Evolutionary conservation across 163 green algal genomes (phyloP).

Genomic region (Scenedesmus sp.): DNA sequence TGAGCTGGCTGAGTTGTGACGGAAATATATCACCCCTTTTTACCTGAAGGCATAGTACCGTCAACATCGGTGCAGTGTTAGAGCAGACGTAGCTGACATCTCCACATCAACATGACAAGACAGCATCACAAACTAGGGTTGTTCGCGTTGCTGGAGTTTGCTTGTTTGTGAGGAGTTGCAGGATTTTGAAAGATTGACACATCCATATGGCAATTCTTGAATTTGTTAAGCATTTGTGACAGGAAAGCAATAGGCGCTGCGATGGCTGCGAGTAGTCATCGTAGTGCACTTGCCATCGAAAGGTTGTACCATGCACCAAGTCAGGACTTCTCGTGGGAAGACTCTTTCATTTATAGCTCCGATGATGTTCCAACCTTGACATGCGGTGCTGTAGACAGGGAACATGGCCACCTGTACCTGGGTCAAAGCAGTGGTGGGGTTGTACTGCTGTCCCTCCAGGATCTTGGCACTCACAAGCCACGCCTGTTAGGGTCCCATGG

Average conservation of each 20-base stretch:
- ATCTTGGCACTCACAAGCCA: constrained; percentile 25
- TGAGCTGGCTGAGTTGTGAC: no score
- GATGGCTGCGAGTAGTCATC: neutral
- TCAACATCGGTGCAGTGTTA: no score
- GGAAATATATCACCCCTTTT: no score
- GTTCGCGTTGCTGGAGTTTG: no score
- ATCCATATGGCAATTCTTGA: no score
- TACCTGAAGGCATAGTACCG: no score
- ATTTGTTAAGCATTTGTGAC: neutral
- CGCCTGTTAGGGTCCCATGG: constrained; percentile 17
- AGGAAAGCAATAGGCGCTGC: neutral
- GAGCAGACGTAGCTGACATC: no score
- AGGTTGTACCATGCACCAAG: neutral
- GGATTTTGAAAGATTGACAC: no score
- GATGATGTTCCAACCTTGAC: neutral
- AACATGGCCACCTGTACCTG: neutral
- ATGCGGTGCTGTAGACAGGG: neutral
- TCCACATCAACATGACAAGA: no score
- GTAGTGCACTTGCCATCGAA: neutral
- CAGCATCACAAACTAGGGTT: no score
- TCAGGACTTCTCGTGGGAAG: constrained; percentile 15
- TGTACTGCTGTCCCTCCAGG: neutral
- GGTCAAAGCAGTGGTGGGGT: constrained; percentile 27
- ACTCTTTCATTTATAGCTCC: neutral
- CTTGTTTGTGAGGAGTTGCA: no score